Conservation (phyloP, 352 stramenopile genomes). For the Globisporangium rhizosaccharum region DNA sequence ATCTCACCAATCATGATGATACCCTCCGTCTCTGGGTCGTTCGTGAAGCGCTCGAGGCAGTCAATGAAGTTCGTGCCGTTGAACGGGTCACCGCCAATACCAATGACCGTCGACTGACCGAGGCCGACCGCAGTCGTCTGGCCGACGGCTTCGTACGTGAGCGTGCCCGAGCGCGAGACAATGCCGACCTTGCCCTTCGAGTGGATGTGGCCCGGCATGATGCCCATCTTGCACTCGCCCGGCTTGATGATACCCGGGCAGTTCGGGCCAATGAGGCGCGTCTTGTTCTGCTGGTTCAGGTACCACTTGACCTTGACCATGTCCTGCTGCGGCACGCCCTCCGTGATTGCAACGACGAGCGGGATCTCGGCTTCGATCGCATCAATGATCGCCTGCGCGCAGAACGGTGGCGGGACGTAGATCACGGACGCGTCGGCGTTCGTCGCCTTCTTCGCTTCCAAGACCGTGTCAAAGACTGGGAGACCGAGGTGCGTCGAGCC, state of each 20-base stretch:
- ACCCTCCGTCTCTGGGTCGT: conserved; percentile 97
- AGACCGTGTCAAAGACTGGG: conserved; percentile 98
- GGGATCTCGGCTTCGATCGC: conserved; percentile 96
- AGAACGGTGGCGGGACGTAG: conserved; percentile 98
- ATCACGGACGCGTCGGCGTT: conserved; percentile 96
- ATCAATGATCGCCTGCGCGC: conserved; percentile 97
- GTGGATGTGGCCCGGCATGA: conserved; percentile 99
- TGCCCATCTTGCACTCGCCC: conserved; percentile 99
- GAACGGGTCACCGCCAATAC: conserved; percentile 99
- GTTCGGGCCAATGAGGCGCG: conserved; percentile 98
- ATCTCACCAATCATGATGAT: conserved; percentile 99
- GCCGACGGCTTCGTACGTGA: conserved; percentile 99
- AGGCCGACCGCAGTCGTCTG: conserved; percentile 96
- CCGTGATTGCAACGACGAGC: conserved; percentile 97
- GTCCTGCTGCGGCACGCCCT: conserved; percentile 99
- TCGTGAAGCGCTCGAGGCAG: conserved; percentile 98
- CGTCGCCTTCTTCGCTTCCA: conserved; percentile 82
- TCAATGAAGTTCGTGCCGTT: conserved; percentile 99
- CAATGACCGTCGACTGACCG: conserved; percentile 98
- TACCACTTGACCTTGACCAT: conserved; percentile 99
- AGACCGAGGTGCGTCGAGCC: conserved; percentile 95
- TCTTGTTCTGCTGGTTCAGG: conserved; percentile 90
- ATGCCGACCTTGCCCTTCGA: conserved; percentile 97
- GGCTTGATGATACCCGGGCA: conserved; percentile 99
- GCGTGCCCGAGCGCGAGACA: conserved; percentile 96